Evolutionary conservation across 225 moss, liverwort and hornwort species (phyloP).

Genomic region (Polytrichum formosum): DNA sequence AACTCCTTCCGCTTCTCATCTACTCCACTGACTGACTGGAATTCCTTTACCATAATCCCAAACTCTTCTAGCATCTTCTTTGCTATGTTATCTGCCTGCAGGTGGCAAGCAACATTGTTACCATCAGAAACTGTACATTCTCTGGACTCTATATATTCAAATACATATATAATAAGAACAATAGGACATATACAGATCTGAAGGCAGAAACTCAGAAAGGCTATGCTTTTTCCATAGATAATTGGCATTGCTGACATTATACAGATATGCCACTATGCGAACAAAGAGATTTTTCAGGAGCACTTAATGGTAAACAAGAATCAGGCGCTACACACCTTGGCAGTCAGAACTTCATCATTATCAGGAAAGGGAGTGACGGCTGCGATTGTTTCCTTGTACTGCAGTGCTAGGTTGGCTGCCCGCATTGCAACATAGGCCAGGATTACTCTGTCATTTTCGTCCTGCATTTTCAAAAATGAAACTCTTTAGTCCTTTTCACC

Average conservation of each 20-base stretch:
- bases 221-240: neutral
- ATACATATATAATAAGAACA: neutral
- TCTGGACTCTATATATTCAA: too few relatives aligned
- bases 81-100: conserved; percentile 67
- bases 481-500: too few relatives aligned
- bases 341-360: conserved; percentile 88
- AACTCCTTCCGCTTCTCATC: conserved; percentile 78
- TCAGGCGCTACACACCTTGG: conserved; percentile 44
- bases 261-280: too few relatives aligned
- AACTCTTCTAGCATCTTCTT: conserved; percentile 71
- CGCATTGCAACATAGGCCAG: conserved; percentile 69
- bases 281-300: too few relatives aligned
- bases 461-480: conserved; percentile 42
- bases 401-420: conserved; percentile 64
- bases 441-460: conserved; percentile 79
- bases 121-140: too few relatives aligned
- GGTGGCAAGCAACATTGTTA: neutral
- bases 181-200: neutral
- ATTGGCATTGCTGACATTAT: too few relatives aligned
- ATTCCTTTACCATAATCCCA: conserved; percentile 60
- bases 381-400: conserved; percentile 67
- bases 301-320: too few relatives aligned
- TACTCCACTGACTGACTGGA: conserved; percentile 51
- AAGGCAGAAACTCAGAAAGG: neutral
- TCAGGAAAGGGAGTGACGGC: conserved; percentile 83